These are phyloP conservation scores for Cystoderma amianthinum DNA, from an alignment of 768 basidiomycete species.

Conservation along the genomic window DNA sequence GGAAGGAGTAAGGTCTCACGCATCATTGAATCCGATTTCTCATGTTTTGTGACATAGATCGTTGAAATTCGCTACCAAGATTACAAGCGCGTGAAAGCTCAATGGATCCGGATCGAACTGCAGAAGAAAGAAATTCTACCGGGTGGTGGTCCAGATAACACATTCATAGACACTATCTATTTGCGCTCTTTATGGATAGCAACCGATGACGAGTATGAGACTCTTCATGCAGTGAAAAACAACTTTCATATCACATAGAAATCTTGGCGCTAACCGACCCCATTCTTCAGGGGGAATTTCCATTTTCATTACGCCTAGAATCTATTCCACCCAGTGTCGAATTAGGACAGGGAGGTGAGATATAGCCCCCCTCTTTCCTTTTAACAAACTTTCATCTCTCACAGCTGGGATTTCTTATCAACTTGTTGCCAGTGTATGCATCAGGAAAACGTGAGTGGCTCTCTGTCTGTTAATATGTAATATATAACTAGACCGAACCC, in stretches of 20 bases:
- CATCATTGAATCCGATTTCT: too few species aligned
- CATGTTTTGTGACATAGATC: too few species aligned
- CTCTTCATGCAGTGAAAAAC: conserved; percentile 55
- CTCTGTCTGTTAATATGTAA: neutral
- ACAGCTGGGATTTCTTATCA: conserved; percentile 44
- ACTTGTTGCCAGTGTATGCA: conserved; percentile 79
- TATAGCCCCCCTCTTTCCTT: neutral
- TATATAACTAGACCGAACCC: neutral
- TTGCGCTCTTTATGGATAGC: conserved; percentile 83
- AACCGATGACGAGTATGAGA: conserved; percentile 65
- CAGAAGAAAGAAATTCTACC: conserved; percentile 85
- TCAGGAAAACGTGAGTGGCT: conserved; percentile 72
- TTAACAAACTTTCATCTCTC: too few species aligned
- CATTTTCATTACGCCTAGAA: conserved; percentile 87
- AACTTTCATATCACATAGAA: too few species aligned
- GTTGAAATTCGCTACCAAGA: conserved; percentile 82
- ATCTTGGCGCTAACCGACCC: too few species aligned
- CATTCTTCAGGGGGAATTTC: conserved; percentile 80
- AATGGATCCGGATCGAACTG: conserved; percentile 89
- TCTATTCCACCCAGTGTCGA: conserved; percentile 83
- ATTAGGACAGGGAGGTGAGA: conserved; percentile 65
- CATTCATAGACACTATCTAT: conserved; percentile 76
- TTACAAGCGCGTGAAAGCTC: conserved; percentile 73
- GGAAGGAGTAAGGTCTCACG: too few species aligned
- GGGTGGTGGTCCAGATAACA: conserved; percentile 58